A percentile compares a stretch with the other conserved stretches of the same genome.
phyloP scores from a whole-genome alignment of 2,329 filamentous ascomycete species.

The Aspergillus aculeatus region DNA sequence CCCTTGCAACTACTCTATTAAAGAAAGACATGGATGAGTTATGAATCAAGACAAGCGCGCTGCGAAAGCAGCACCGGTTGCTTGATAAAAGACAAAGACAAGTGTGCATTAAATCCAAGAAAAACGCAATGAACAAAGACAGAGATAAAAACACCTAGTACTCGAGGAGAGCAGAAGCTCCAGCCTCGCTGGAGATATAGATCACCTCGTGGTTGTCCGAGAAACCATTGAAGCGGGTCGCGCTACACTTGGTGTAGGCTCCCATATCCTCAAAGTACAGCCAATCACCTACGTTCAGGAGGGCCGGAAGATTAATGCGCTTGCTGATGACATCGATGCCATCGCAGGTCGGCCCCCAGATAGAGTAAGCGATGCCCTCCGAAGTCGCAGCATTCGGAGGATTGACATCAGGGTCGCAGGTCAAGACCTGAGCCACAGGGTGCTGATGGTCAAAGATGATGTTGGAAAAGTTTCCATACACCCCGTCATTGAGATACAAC shows the following conservation, averaged over 20 bases:
- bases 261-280: conserved; percentile 99
- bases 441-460: conserved; percentile 99
- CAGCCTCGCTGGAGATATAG: conserved; percentile 92
- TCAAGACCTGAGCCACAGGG: conserved; percentile 78
- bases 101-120: neutral
- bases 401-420: conserved; percentile 61
- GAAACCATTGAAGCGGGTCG: conserved; percentile 97
- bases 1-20: conserved; percentile 9
- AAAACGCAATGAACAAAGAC: conserved; percentile 10
- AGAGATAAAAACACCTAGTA: conserved; percentile 30
- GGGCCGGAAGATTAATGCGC: conserved; percentile 71
- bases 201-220: conserved; percentile 87
- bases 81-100: neutral
- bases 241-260: conserved; percentile 96
- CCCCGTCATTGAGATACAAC: conserved; percentile 95
- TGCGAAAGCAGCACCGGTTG: neutral
- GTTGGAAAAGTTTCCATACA: conserved; percentile 98
- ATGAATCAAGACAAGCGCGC: neutral
- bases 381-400: conserved; percentile 39
- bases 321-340: conserved; percentile 93
- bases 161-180: conserved; percentile 70
- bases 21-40: conserved; percentile 6
- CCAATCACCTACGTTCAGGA: conserved; percentile 93
- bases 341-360: conserved; percentile 98
- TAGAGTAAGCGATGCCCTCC: conserved; percentile 75